Evolutionary conservation across 164 flowering plant species (phyloP), one percentile per base, ranked within the genome.

Genomic region (Warburgia ugandensis): DNA sequence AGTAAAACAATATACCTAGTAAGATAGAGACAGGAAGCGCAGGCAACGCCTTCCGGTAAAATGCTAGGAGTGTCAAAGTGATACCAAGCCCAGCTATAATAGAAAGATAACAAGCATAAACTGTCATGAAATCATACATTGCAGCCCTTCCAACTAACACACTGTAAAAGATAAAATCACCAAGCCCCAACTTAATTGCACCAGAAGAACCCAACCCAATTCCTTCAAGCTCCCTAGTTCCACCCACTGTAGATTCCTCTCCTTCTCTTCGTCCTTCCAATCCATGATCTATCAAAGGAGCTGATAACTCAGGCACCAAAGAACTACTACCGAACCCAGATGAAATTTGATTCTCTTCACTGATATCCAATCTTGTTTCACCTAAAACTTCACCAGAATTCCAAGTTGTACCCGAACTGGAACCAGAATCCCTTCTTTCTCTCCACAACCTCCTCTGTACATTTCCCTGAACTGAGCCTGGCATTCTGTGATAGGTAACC

Each of bases 131-230:
- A 67, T 89, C 97, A 58, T 84, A 89, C 97, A 86, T 94, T 29
- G 99, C 96, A 6, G 99, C 97, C 61, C 97, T 77, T 19, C 97
- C 99, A 59, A 92, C 99, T 56, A 92, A 66, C 39, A 92, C 97
- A 56, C 97, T 88, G 66, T 92, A 92, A 68, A 92, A 92, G 58
- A 92, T 86, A 45, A 92, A 92, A 72, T 92, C 99, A 13, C 99
- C 99, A 1, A 88, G 69, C 7, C 96, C 96, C 37, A 92, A 69
- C 72, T 92, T 92, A 43, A 88, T 86, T 3, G 97, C 94, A 28
- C 99, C 95, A 20, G 97, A 81, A 0, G 89, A 82, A 21, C 86
- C 95, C 61, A 89, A 69, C 23, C 97, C 99, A 48, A 89, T 81
- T 25, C 97, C 92, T 64, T 94, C 99, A 29, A 84, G 59, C 29